Base-by-base conservation (phyloP, 73 alveolate genomes). In the Paramecium pentaurelia region DNA sequence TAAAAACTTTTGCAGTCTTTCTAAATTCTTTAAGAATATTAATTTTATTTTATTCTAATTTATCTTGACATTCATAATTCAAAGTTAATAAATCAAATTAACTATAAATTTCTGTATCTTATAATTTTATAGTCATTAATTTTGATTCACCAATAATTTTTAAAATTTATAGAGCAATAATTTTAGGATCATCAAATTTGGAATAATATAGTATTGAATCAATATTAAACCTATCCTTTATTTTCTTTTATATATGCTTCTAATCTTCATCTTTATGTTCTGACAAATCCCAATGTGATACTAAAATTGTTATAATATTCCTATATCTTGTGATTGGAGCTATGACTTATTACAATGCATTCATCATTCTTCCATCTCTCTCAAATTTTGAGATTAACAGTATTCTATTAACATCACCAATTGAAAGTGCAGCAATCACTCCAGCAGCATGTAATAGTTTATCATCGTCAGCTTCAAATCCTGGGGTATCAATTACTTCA, bases 371-470 rank as follows among this genome's bases (percentile, higher is more conserved):
- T 11, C 45, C 86, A 6, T 22, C 20, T 32, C 86, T 70, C 4
- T 70, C 86, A 22, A 28, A 70, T 70, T 32, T 70, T 5, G 14
- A 6, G 8, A 70, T 37, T 22, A 70, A 0, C 5, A 70, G 7
- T 22, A 70, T 70, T 70, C 86, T 70, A 70, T 70, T 70, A 28
- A 70, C 34, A 32, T 86, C 77, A n/a, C 71, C 70, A 6, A 59
- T 86, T 28, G 42, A 18, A 30, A 86, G 71, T 40, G 88, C 93
- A 18, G 93, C 68, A 45, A 34, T 22, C 12, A 87, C 49, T 40
- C 77, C 60, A 8, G 73, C 60, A 12, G 88, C 88, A 87, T 87
- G 93, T 8, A 28, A 20, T 44, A 87, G 2, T 75, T 42, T 75
- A 11, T 64, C 47, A 4, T 32, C 47, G 28, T 28, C 42, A 38